Evolutionary conservation across 2,329 filamentous ascomycete genomes (phyloP).

Genomic region (Hyphodiscus sp.): DNA sequence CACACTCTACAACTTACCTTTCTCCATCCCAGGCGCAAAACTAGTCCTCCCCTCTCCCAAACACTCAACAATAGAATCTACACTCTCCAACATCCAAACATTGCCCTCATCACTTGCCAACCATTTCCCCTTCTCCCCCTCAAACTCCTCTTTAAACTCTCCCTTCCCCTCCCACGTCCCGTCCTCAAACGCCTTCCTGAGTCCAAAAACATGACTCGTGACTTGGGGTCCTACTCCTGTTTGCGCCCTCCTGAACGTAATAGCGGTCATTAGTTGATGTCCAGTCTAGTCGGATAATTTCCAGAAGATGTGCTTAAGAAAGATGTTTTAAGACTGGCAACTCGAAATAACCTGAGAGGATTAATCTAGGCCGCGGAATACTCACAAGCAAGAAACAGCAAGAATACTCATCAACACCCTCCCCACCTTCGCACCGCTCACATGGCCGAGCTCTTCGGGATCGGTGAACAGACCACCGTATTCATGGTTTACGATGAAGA

Average conservation of each 20-base stretch:
- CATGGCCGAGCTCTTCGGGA: conserved; percentile 38
- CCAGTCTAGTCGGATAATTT: too few species aligned
- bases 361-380: too few species aligned
- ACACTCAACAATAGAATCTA: conserved; percentile 53
- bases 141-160: conserved; percentile 38
- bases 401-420: conserved; percentile 66
- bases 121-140: conserved; percentile 49
- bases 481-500: conserved; percentile 69
- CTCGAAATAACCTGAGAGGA: too few species aligned
- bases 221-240: conserved; percentile 80
- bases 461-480: conserved; percentile 71
- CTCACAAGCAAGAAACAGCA: conserved; percentile 60
- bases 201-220: conserved; percentile 70
- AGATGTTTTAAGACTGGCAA: too few species aligned
- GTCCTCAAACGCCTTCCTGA: conserved; percentile 69
- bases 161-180: conserved; percentile 46
- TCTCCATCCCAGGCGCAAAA: conserved; percentile 47
- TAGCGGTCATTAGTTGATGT: too few species aligned
- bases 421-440: conserved; percentile 49
- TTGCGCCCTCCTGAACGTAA: conserved; percentile 49
- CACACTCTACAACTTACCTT: conserved; percentile 30
- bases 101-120: conserved; percentile 59
- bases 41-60: conserved; percentile 41
- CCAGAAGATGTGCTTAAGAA: too few species aligned
- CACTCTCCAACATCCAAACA: conserved; percentile 53